A percentile compares a stretch with the other conserved stretches of the same genome.
These are phyloP conservation scores for Meyerozyma elateridarum DNA, from an alignment of 1,139 yeast species.

Conservation along the genomic window DNA sequence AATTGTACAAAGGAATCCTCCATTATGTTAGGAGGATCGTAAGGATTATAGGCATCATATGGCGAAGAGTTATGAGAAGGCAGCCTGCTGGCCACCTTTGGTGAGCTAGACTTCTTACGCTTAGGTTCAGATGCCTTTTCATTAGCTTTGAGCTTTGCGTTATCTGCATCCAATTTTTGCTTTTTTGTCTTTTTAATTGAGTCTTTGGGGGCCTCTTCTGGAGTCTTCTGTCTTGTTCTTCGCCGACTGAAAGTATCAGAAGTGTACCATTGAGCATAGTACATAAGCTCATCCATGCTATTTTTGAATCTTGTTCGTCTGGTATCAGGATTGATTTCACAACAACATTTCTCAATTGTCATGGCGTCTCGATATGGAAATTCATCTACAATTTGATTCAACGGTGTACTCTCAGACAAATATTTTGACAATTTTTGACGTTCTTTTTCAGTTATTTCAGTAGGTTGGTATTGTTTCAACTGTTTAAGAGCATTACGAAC, in stretches of 20 bases:
- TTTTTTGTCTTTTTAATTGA: not conserved
- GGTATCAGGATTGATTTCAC: not conserved
- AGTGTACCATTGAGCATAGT: constrained; percentile 1
- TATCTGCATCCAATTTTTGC: not conserved
- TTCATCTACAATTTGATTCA: constrained; percentile 8
- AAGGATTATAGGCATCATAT: constrained; percentile 34
- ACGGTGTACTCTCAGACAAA: constrained; percentile 7
- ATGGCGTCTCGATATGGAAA: constrained; percentile 8
- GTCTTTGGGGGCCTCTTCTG: too few relatives aligned
- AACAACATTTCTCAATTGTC: not conserved
- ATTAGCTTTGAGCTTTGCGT: too few relatives aligned
- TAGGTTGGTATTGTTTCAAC: constrained; percentile 1
- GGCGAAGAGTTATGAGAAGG: too few relatives aligned
- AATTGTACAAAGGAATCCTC: constrained; percentile 32
- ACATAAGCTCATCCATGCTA: constrained; percentile 1
- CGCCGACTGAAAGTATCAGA: not conserved
- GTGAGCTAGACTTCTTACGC: too few relatives aligned
- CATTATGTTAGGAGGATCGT: constrained; percentile 35
- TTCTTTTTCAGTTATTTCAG: not conserved
- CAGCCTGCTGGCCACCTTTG: too few relatives aligned
- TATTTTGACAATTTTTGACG: constrained; percentile 1
- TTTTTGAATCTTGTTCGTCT: constrained; percentile 2
- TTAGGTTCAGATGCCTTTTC: too few relatives aligned
- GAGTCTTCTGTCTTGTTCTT: not conserved
- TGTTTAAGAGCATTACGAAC: not conserved